Conservation (phyloP, 2,329 filamentous ascomycete genomes). For the Fusarium compactum region DNA sequence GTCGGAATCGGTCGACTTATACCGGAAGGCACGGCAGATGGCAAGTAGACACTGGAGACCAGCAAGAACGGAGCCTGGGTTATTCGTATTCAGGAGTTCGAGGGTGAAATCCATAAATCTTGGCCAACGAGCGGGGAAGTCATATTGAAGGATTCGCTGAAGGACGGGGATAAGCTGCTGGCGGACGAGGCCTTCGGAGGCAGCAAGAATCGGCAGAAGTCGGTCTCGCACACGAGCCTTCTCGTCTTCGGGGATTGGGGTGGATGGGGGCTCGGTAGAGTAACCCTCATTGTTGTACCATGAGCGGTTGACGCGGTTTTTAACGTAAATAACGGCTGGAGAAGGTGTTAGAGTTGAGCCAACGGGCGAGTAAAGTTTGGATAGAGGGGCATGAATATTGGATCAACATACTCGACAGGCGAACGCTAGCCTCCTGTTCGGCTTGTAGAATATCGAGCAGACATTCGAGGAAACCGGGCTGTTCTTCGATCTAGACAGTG, state of each 20-base stretch:
- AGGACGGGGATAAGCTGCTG: constrained; percentile 94
- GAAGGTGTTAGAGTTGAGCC: constrained; percentile 26
- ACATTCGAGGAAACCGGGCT: constrained; percentile 89
- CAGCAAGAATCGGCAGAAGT: constrained; percentile 87
- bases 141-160: constrained; percentile 94
- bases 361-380: constrained; percentile 41
- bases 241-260: constrained; percentile 86
- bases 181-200: constrained; percentile 83
- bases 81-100: constrained; percentile 87
- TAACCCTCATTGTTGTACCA: constrained; percentile 86
- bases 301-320: constrained; percentile 94
- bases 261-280: constrained; percentile 66
- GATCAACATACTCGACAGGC: constrained; percentile 82
- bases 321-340: constrained; percentile 94
- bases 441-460: constrained; percentile 90
- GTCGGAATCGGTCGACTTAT: constrained; percentile 84
- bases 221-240: constrained; percentile 89
- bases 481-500: constrained; percentile 80
- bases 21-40: constrained; percentile 94
- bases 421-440: constrained; percentile 86
- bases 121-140: constrained; percentile 95
- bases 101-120: constrained; percentile 93
- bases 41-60: constrained; percentile 94
- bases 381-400: constrained; percentile 11
- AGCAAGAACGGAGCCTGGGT: constrained; percentile 87